Conservation (phyloP, 345 rosid species). For the Lepidium aucheri region DNA sequence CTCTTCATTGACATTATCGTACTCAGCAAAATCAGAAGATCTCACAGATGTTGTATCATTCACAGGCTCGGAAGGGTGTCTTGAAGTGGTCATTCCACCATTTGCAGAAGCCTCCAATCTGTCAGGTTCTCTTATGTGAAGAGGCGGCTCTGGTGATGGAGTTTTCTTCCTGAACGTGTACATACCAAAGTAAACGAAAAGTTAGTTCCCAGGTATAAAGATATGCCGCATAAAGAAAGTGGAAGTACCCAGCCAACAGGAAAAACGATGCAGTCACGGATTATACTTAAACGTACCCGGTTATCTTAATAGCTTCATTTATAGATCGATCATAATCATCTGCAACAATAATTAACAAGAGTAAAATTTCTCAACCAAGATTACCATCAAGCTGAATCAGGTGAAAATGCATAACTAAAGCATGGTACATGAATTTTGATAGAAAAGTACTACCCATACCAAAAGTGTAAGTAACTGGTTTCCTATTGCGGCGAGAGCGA, state of each 20-base stretch:
- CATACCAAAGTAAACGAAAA: not conserved
- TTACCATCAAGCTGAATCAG: not conserved
- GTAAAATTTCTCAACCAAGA: not conserved
- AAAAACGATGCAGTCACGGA: not conserved
- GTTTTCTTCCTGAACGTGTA: not conserved
- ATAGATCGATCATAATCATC: slow-evolving; percentile 94
- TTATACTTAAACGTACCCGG: slow-evolving; percentile 40
- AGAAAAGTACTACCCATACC: slow-evolving; percentile 37
- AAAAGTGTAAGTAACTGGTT: slow-evolving; percentile 92
- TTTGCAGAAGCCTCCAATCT: slow-evolving; percentile 56
- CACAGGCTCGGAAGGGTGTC: slow-evolving; percentile 32
- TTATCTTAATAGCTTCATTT: slow-evolving; percentile 87
- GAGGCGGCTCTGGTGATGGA: slow-evolving; percentile 8
- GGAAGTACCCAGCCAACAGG: not conserved
- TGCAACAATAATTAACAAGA: slow-evolving; percentile 36
- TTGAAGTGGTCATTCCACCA: slow-evolving; percentile 47
- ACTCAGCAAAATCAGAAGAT: slow-evolving; percentile 39
- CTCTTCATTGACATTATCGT: slow-evolving; percentile 52
- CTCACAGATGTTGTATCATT: slow-evolving; percentile 44
- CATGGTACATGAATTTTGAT: not conserved
- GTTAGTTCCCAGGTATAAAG: not conserved
- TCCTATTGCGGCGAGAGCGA: slow-evolving; percentile 89
- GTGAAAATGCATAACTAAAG: not conserved
- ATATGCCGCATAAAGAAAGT: not conserved
- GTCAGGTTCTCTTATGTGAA: slow-evolving; percentile 44